Evolutionary conservation across 257 asterid species (phyloP).

Genomic region (Rhazya stricta): DNA sequence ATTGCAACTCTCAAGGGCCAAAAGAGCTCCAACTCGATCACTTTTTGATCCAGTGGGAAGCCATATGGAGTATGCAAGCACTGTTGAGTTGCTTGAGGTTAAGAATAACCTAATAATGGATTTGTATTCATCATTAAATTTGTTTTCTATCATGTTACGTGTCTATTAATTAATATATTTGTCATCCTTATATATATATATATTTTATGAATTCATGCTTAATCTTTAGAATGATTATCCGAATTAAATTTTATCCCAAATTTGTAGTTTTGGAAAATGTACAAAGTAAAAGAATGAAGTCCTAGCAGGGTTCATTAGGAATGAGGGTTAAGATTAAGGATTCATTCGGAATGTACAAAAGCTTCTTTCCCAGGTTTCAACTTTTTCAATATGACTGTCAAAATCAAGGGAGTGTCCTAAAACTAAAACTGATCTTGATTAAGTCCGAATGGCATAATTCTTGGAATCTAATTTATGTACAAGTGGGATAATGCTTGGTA

Average conservation of each 20-base stretch:
- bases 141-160: neutral
- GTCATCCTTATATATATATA: no score
- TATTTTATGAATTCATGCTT: no score
- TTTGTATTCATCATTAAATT: neutral
- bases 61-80: conserved; percentile 3
- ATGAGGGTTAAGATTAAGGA: neutral
- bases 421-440: neutral
- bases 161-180: neutral
- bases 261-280: neutral
- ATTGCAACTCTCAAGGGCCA: neutral
- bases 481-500: neutral
- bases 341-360: no score
- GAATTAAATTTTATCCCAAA: neutral
- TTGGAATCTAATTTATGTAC: neutral
- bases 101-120: neutral
- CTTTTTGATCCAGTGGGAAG: conserved; percentile 16
- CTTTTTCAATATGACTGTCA: neutral
- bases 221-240: no score
- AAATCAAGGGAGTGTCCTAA: neutral
- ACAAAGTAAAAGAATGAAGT: neutral
- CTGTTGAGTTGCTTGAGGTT: neutral
- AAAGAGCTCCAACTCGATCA: neutral
- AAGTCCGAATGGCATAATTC: neutral
- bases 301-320: neutral
- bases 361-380: neutral